Percentiles rank a stretch among this genome's conserved stretches.
Evolutionary conservation across 2,329 filamentous ascomycete species (phyloP).

Genomic region (Cladorrhinum sp.): DNA sequence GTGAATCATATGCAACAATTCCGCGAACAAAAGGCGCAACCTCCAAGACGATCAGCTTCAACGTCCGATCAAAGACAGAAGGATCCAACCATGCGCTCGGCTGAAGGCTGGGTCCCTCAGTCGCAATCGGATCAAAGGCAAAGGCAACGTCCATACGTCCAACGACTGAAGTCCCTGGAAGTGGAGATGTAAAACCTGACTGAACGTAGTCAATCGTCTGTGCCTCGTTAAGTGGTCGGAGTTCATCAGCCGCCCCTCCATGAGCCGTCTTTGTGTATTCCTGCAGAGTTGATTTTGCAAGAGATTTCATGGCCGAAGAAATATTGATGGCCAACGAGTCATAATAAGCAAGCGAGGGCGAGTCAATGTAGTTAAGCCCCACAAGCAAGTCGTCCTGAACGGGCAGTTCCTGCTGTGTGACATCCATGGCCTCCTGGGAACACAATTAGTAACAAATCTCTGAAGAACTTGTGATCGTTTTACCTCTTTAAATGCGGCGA

Average conservation of each 20-base stretch:
- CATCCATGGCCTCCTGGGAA: constrained; percentile 54
- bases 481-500: constrained; percentile 41
- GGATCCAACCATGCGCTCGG: constrained; percentile 52
- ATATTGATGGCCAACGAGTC: constrained; percentile 32
- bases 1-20: constrained; percentile 75
- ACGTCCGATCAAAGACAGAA: constrained; percentile 73
- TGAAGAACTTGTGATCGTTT: not conserved
- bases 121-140: constrained; percentile 61
- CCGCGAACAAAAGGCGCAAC: constrained; percentile 85
- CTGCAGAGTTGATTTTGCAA: constrained; percentile 33
- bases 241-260: constrained; percentile 7
- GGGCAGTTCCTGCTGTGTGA: constrained; percentile 57
- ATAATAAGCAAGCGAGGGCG: constrained; percentile 36
- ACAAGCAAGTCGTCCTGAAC: constrained; percentile 49
- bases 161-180: constrained; percentile 32
- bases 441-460: constrained; percentile 16
- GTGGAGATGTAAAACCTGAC: constrained; percentile 33
- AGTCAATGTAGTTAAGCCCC: constrained; percentile 49
- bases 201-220: constrained; percentile 38
- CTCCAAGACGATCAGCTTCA: constrained; percentile 66
- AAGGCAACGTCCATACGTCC: constrained; percentile 52
- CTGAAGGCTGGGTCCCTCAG: constrained; percentile 39
- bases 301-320: constrained; percentile 34
- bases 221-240: constrained; percentile 34
- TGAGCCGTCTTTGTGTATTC: constrained; percentile 17